Percentiles rank a stretch among this genome's conserved stretches.
phyloP scores from a whole-genome alignment of 192 early-diverging fungal genomes.

The Mortierella alpina region DNA sequence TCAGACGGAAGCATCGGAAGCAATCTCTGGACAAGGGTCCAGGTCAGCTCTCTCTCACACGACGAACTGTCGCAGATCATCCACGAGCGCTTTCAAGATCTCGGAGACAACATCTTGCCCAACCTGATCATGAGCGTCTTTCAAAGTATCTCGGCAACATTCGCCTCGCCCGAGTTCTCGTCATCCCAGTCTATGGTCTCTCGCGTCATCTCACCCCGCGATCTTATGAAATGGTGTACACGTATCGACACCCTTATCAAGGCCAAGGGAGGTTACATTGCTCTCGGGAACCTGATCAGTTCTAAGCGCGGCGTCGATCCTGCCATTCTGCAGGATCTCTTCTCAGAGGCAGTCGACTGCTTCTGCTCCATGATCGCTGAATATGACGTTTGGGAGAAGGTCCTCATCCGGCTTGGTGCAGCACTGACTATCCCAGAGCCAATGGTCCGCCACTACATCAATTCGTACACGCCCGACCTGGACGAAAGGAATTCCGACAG shows the following conservation, averaged over 20 bases:
- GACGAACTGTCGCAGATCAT: conserved; percentile 78
- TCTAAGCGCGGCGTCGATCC: conserved; percentile 53
- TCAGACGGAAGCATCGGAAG: conserved; percentile 63
- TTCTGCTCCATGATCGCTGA: conserved; percentile 87
- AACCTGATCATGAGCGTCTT: conserved; percentile 68
- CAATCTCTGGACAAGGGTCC: conserved; percentile 86
- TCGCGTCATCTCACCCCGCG: conserved; percentile 80
- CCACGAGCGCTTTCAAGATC: conserved; percentile 59
- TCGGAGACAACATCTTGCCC: conserved; percentile 60
- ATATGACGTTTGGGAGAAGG: conserved; percentile 67
- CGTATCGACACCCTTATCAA: conserved; percentile 69
- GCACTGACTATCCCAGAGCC: conserved; percentile 74
- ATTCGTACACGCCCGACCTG: conserved; percentile 74
- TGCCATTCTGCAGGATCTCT: conserved; percentile 70
- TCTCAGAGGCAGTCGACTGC: conserved; percentile 89
- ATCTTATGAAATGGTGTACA: conserved; percentile 92
- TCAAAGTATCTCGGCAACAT: conserved; percentile 44
- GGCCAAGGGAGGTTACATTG: conserved; percentile 33
- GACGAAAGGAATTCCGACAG: conserved; percentile 42
- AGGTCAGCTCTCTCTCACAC: conserved; percentile 68
- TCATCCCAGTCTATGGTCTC: conserved; percentile 57
- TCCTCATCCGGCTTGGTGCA: conserved; percentile 73
- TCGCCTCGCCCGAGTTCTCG: conserved; percentile 40
- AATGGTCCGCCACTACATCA: conserved; percentile 77
- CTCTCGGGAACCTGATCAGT: conserved; percentile 42